Evolutionary conservation across 495 filamentous ascomycete genomes (phyloP).

Genomic region (Amphirosellinia nigrospora): DNA sequence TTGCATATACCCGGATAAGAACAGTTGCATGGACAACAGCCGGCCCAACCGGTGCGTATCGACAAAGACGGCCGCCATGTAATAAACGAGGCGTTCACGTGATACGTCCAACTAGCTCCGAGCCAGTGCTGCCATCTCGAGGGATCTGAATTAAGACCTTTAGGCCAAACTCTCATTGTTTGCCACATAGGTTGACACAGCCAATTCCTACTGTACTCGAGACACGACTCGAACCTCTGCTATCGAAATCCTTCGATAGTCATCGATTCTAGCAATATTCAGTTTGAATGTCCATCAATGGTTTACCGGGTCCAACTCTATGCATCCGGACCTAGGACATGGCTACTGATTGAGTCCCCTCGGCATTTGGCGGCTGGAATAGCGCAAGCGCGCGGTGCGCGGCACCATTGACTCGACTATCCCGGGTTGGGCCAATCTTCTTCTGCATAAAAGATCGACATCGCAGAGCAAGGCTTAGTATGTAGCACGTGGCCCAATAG

Average conservation of each 20-base stretch:
- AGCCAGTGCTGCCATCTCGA: not conserved
- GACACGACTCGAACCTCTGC: not conserved
- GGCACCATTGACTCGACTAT: constrained; percentile 9
- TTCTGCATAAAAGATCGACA: constrained; percentile 16
- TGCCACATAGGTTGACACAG: not conserved
- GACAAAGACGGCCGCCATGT: constrained; percentile 25
- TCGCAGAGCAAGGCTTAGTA: constrained; percentile 14
- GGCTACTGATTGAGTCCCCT: not conserved
- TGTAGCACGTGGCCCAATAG: constrained; percentile 7
- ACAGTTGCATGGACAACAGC: constrained; percentile 22
- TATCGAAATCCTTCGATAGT: not conserved
- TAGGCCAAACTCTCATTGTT: not conserved
- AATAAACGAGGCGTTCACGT: constrained; percentile 19
- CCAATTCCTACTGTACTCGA: not conserved
- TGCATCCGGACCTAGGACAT: not conserved
- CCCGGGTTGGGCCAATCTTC: not conserved
- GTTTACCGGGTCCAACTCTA: not conserved
- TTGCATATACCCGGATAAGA: constrained; percentile 15
- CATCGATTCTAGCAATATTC: too few relatives aligned
- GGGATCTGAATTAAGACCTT: not conserved
- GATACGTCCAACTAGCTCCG: not conserved
- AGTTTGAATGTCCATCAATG: not conserved
- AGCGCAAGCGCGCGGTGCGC: constrained; percentile 17
- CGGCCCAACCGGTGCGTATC: constrained; percentile 27
- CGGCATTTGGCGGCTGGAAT: constrained; percentile 14